phyloP scores from a whole-genome alignment of 495 filamentous ascomycete genomes.

The Saxophila tyrrhenica region DNA sequence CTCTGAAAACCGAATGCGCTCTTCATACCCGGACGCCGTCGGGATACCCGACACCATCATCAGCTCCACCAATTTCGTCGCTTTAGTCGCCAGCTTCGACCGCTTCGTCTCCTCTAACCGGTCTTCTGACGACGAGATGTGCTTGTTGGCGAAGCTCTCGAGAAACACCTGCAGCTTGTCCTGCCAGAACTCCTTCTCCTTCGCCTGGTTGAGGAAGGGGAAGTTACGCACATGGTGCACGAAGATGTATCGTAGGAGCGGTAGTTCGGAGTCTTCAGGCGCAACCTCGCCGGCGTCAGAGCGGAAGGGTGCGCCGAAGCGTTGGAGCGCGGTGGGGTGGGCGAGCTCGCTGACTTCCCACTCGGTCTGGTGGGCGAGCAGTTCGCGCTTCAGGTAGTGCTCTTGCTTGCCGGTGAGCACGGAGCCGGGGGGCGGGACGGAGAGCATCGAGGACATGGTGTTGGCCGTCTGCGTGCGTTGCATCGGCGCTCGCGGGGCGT shows the following conservation, averaged over 20 bases:
- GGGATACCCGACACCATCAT: conserved; percentile 99
- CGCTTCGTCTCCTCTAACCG: conserved; percentile 92
- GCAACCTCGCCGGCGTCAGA: conserved; percentile 86
- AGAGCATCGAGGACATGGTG: conserved; percentile 17
- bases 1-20: conserved; percentile 89
- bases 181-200: conserved; percentile 99
- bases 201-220: conserved; percentile 88
- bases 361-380: conserved; percentile 77
- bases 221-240: conserved; percentile 97
- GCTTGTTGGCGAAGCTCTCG: conserved; percentile 94
- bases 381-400: conserved; percentile 94
- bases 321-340: conserved; percentile 83
- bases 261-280: conserved; percentile 86
- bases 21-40: conserved; percentile 93
- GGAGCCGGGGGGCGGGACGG: conserved; percentile 36
- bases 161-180: conserved; percentile 94
- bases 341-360: conserved; percentile 84
- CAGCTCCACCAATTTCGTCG: conserved; percentile 86
- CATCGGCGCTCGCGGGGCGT: conserved; percentile 1
- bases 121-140: conserved; percentile 94
- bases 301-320: conserved; percentile 91
- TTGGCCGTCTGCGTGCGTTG: conserved; percentile 8
- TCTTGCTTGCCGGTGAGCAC: conserved; percentile 92
- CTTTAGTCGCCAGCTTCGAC: conserved; percentile 80
- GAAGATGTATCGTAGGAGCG: conserved; percentile 91